Conservation (phyloP, 345 rosid species). For the Ceriops decandra region DNA sequence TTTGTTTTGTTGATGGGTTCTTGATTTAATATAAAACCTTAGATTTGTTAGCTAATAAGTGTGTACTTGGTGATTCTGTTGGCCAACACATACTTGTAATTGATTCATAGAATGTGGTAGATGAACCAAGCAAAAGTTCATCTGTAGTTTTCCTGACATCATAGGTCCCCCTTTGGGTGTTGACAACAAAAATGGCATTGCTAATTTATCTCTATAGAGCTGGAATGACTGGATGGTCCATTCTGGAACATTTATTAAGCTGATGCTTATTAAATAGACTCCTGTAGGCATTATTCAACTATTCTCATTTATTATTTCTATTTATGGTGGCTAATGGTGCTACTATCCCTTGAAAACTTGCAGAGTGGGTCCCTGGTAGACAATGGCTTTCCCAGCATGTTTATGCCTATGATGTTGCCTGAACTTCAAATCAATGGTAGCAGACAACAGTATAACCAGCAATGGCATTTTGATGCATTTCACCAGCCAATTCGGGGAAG, state of each 20-base stretch:
- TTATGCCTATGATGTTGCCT: conserved; percentile 65
- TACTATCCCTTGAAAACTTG: conserved; percentile 9
- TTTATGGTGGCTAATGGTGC: neutral
- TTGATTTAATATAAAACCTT: neutral
- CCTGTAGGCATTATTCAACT: too few species aligned
- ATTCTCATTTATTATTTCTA: neutral
- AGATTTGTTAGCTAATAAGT: neutral
- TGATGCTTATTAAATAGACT: too few species aligned
- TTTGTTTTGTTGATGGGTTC: neutral
- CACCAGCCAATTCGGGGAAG: conserved; percentile 68
- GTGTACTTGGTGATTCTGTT: neutral
- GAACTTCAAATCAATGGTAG: conserved; percentile 48
- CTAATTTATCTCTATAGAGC: too few species aligned
- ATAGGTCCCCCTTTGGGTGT: too few species aligned
- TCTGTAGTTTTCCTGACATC: neutral
- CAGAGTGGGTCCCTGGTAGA: conserved; percentile 68
- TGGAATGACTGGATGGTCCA: too few species aligned
- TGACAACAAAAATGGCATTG: too few species aligned
- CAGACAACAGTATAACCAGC: conserved; percentile 64
- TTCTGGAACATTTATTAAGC: too few species aligned
- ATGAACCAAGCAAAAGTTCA: neutral
- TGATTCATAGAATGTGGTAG: neutral
- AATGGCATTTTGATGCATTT: conserved; percentile 56
- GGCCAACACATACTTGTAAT: neutral
- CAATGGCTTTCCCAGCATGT: conserved; percentile 51